Evolutionary conservation across 192 early-diverging fungal genomes (phyloP), one percentile per base, ranked within the genome.

Genomic region (Coemansia sp.): DNA sequence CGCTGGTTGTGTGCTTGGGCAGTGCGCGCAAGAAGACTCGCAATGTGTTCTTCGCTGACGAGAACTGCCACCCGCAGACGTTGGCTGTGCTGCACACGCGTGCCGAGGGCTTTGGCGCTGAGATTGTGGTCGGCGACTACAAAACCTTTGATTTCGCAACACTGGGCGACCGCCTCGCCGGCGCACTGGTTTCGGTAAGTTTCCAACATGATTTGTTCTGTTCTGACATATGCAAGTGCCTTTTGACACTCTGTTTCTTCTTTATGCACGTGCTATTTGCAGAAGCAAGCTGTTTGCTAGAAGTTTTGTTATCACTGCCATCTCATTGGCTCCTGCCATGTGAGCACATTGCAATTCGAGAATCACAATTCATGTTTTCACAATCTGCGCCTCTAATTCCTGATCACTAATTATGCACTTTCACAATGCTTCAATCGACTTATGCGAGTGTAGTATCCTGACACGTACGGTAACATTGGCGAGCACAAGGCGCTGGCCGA

Each of bases 31-130:
- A 89, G 69, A 88, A 88, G 77, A 88, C 88, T 58, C 89, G 90
- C 76, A 88, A 89, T 67, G 87, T 90, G 21, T 99, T 97, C 70
- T 92, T 99, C 68, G 90, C 96, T 12, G 97, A 99, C 69, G 83
- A 86, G 64, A 89, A 89, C 69, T 94, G 93, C 84, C 93, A 93
- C 61, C 94, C 95, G 43, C 97, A 98, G 83, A 99, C 97, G 15
- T 90, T 98, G 73, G 90, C 92, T 5, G 92, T 92, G 56, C 79
- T 99, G 35, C 85, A 90, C 76, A 96, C 92, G 5, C 84, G 97
- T 39, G 96, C 96, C n/a, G 94, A 96, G 73, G 90, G 93, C 15
- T 94, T 98, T 81, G 91, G 91, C 57, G 95, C 97, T 63, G 86
- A 95, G 58, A 85, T 97, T 45, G 84, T 96, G 29, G 88, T 95